Base-by-base conservation (phyloP, 139 green algal species). In the Closterium sp. region DNA sequence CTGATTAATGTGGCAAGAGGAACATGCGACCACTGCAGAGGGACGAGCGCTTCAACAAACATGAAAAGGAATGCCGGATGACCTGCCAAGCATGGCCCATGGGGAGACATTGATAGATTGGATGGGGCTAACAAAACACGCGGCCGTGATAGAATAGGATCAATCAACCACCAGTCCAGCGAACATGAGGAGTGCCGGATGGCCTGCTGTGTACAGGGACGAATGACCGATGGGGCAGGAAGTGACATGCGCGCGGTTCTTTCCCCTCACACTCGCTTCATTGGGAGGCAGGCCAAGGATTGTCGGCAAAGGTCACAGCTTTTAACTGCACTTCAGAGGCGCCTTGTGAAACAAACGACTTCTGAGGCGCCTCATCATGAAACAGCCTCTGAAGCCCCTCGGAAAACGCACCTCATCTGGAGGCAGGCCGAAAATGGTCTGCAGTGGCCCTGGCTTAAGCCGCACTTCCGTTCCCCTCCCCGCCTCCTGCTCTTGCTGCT, bases 151-250 rank as follows among this genome's bases (percentile, higher is more conserved):
- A 90, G 45, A n/a, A n/a, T n/a, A 92, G 86, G 27, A 96, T 93
- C 19, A 91, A 94, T n/a, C 92, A 90, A n/a, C n/a, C 85, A 95
- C 84, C 73, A n/a, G n/a, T n/a, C n/a, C n/a, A 96, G 70, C 3
- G 93, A 93, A 91, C 94, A 96, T 1, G 92, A 89, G 88, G 93
- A 92, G 31, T 95, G 88, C 45, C 90, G 34, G 22, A 90, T 24
- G 2, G 87, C 62, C 89, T 92, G 89, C 97, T n/a, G 21, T 96
- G 96, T 89, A 98, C 98, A 2, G 98, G 50, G n/a, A n/a, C n/a
- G 90, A 96, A 97, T 28, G 94, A 96, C 79, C 97, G 95, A 95
- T 98, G 98, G 95, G 97, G 98, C 17, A 98, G 88, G 93, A 97
- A 96, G 22, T 95, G 91, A 31, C 96, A 97, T n/a, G n/a, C n/a